phyloP scores from a whole-genome alignment of 2,329 filamentous ascomycete species.

The Colletotrichum sojae region DNA sequence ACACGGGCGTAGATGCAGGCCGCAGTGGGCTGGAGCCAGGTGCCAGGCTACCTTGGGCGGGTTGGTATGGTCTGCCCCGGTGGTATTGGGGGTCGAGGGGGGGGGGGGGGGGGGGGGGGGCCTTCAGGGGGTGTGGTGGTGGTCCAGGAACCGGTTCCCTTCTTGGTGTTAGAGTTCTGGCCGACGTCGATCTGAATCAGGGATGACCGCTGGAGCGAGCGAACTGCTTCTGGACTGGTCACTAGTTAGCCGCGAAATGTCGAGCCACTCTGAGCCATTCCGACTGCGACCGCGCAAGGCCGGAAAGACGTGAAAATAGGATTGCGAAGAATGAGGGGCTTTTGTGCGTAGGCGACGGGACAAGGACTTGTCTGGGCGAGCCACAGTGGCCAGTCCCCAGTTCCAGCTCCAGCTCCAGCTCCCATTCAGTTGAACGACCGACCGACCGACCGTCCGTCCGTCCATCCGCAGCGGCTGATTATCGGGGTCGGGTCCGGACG shows the following conservation, averaged over 20 bases:
- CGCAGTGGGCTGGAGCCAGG: neutral
- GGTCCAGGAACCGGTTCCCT: slow-evolving; percentile 35
- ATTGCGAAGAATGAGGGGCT: slow-evolving; percentile 5
- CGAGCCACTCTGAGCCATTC: slow-evolving; percentile 39
- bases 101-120: neutral
- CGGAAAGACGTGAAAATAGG: slow-evolving; percentile 1
- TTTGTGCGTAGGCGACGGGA: neutral
- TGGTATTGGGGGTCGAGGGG: neutral
- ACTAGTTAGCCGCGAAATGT: slow-evolving; percentile 37
- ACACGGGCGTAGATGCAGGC: neutral
- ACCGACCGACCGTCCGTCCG: neutral
- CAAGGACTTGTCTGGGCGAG: neutral
- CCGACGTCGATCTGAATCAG: slow-evolving; percentile 39
- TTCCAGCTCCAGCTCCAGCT: neutral
- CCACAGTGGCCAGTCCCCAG: neutral
- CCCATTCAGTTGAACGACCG: neutral
- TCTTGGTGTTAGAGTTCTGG: slow-evolving; percentile 41
- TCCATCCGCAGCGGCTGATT: neutral
- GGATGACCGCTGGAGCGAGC: slow-evolving; percentile 33
- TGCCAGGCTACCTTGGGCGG: slow-evolving; percentile 16
- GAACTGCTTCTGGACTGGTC: slow-evolving; percentile 39
- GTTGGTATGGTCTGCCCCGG: neutral
- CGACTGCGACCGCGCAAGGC: slow-evolving; percentile 31
- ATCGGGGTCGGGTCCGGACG: neutral
- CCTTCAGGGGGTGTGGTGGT: neutral